These are phyloP conservation scores for Vitis vinifera DNA, from an alignment of 164 flowering plant genomes.

Conservation along the genomic window ASM3070453v1 NC_081814.1:13127501-13128000, in stretches of 20 bases:
- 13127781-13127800: slow-evolving; percentile 87
- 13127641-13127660: neutral
- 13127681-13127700: slow-evolving; percentile 83
- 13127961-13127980: neutral
- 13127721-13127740: slow-evolving; percentile 91
- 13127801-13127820: slow-evolving; percentile 68
- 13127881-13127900: slow-evolving; percentile 4
- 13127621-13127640: neutral
- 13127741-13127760: slow-evolving; percentile 82
- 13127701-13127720: slow-evolving; percentile 98
- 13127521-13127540: no score
- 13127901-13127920: neutral
- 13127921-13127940: neutral
- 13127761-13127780: slow-evolving; percentile 84
- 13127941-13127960: neutral
- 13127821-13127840: slow-evolving; percentile 5
- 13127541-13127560: no score
- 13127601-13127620: neutral
- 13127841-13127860: neutral
- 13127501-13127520: no score
- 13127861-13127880: neutral
- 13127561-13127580: no score
- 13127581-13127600: no score
- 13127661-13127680: neutral
- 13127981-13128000: neutral